Percentiles rank a stretch among this genome's conserved stretches.
phyloP scores from a whole-genome alignment of 129 eudicot species.

The Glebionis coronaria region DNA sequence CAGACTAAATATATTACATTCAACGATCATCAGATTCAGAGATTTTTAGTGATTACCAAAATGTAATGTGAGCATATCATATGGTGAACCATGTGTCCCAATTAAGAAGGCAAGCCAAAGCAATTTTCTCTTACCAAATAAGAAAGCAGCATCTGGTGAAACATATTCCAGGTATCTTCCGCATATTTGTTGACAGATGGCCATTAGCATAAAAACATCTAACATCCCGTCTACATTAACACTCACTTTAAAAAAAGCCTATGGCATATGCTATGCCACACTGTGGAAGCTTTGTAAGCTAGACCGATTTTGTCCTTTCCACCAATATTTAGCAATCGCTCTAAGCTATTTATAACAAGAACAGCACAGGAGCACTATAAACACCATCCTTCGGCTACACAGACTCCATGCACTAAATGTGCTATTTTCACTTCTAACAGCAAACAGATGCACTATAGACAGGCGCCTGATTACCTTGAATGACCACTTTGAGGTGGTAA shows the following conservation, averaged over 20 bases:
- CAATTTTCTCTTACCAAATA: conserved; percentile 86
- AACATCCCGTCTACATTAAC: conserved; percentile 28
- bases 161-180: conserved; percentile 59
- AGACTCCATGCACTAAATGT: conserved; percentile 23
- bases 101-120: conserved; percentile 39
- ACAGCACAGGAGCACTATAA: background rate
- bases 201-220: conserved; percentile 42
- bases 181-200: conserved; percentile 58
- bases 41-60: conserved; percentile 23
- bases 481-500: background rate
- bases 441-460: background rate
- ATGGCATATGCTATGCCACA: conserved; percentile 15
- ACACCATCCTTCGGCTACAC: conserved; percentile 14
- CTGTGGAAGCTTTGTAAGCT: conserved; percentile 29
- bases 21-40: conserved; percentile 30
- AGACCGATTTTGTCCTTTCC: conserved; percentile 5
- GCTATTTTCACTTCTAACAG: conserved; percentile 5
- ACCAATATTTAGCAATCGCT: conserved; percentile 18
- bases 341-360: conserved; percentile 22
- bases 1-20: conserved; percentile 24
- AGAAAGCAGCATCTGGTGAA: conserved; percentile 74
- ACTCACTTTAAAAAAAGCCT: conserved; percentile 43
- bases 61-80: conserved; percentile 14
- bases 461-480: too few relatives aligned
- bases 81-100: conserved; percentile 17